Evolutionary conservation across 2,329 filamentous ascomycete genomes (phyloP), one percentile per base, ranked within the genome.

Genomic region (Canariomyces notabilis): DNA sequence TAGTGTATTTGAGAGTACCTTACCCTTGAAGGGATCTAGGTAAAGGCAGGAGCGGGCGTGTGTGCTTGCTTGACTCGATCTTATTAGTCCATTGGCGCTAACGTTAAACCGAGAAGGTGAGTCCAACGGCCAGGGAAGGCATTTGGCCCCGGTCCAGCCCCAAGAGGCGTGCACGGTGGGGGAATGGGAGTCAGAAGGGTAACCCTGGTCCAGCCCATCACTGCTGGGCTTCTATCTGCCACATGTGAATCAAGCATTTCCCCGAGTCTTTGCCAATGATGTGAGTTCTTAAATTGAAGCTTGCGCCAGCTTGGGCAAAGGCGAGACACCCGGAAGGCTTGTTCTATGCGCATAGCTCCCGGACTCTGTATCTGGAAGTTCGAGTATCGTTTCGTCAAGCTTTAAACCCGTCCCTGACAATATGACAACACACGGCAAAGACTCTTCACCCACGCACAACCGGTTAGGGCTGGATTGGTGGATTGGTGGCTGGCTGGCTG

Each of bases 21-120:
- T 23, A 33, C 43, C n/a, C n/a, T n/a, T n/a, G n/a, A n/a, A n/a
- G 48, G 32, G 41, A 40, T 51, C 33, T 32, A 16, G 44, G n/a
- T n/a, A n/a, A n/a, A n/a, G 35, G 52, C 35, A 40, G 44, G 38
- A 44, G 29, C 40, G 48, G 35, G 31, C 37, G 42, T 48, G 48
- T 33, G 37, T 40, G n/a, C 14, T 42, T 48, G 37, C 29, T 47
- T 33, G 46, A 45, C 49, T 52, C 42, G 47, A 50, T 57, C 48
- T 52, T 50, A 57, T 56, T 56, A 56, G 56, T 56, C 50, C 48
- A 57, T 57, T 49, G 47, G 41, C 41, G 37, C 50, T 42, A 46
- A 37, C 37, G 44, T 37, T 36, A 33, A 44, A 31, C 46, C 18
- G n/a, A n/a, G n/a, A n/a, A n/a, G n/a, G n/a, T n/a, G 44, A 44